Percentiles rank a stretch among this genome's conserved stretches.
Evolutionary conservation across 768 basidiomycete species (phyloP).

Genomic region (Tulasnella sp.): DNA sequence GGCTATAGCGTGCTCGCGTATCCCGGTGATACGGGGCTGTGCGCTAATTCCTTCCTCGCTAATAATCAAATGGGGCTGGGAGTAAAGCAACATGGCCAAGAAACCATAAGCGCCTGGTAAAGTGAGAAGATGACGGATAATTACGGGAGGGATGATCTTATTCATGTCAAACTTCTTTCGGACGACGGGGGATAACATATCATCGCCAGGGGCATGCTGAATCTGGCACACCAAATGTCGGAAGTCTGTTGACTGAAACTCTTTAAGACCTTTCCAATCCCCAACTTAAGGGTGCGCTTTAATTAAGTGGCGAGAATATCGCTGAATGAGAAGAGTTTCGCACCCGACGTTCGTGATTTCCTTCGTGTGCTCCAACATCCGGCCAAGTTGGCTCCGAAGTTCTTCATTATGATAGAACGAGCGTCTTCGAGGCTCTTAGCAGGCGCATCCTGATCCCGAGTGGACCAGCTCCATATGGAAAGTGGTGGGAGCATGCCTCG

Average conservation of each 20-base stretch:
- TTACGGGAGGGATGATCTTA: neutral
- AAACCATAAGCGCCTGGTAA: neutral
- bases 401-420: too few relatives aligned
- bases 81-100: neutral
- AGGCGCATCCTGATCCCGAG: too few relatives aligned
- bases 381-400: too few relatives aligned
- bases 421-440: too few relatives aligned
- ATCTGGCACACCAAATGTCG: neutral
- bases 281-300: neutral
- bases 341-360: too few relatives aligned
- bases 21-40: neutral
- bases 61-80: neutral
- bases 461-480: too few relatives aligned
- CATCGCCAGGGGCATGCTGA: neutral
- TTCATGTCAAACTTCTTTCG: neutral
- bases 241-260: neutral
- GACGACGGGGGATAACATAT: neutral
- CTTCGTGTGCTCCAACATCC: too few relatives aligned
- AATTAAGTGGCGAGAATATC: too few relatives aligned
- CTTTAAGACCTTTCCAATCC: neutral
- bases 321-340: too few relatives aligned
- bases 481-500: too few relatives aligned
- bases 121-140: neutral
- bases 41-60: neutral
- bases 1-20: neutral